Evolutionary conservation across 2,329 filamentous ascomycete genomes (phyloP).

Genomic region (Beauveria sp.): DNA sequence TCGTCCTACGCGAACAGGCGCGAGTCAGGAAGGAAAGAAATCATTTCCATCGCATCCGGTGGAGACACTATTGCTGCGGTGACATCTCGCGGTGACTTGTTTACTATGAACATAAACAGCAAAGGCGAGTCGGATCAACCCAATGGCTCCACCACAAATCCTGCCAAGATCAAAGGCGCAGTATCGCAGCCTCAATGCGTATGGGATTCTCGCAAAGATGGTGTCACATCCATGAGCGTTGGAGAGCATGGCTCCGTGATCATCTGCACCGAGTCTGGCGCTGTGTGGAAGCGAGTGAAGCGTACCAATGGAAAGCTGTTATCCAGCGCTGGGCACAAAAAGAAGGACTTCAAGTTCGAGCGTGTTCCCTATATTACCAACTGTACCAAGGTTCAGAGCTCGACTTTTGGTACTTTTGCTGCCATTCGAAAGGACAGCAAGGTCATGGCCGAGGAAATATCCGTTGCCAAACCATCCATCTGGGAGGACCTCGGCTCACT

Average conservation of each 20-base stretch:
- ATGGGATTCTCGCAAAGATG: slow-evolving; percentile 84
- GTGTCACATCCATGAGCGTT: slow-evolving; percentile 77
- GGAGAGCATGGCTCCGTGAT: slow-evolving; percentile 93
- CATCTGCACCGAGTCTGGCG: slow-evolving; percentile 83
- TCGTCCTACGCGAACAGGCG: slow-evolving; percentile 43
- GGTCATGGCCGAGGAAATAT: slow-evolving; percentile 65
- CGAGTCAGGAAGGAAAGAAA: slow-evolving; percentile 59
- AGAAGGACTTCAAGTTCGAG: slow-evolving; percentile 92
- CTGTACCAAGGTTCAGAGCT: slow-evolving; percentile 77
- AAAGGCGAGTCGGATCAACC: slow-evolving; percentile 53
- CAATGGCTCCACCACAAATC: slow-evolving; percentile 79
- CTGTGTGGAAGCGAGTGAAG: slow-evolving; percentile 84
- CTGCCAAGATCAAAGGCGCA: slow-evolving; percentile 78
- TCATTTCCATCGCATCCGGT: slow-evolving; percentile 71
- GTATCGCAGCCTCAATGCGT: slow-evolving; percentile 72
- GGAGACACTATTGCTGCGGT: slow-evolving; percentile 89
- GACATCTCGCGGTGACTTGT: slow-evolving; percentile 78
- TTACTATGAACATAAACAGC: slow-evolving; percentile 69
- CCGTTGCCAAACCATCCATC: slow-evolving; percentile 57
- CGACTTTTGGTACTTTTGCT: slow-evolving; percentile 82
- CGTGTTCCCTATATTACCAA: slow-evolving; percentile 82
- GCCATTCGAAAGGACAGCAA: slow-evolving; percentile 79
- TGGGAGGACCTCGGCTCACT: slow-evolving; percentile 68
- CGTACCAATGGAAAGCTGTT: slow-evolving; percentile 72
- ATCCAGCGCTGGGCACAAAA: slow-evolving; percentile 48